Evolutionary conservation across 768 basidiomycete species (phyloP).

Genomic region (Trametes sanguinea): DNA sequence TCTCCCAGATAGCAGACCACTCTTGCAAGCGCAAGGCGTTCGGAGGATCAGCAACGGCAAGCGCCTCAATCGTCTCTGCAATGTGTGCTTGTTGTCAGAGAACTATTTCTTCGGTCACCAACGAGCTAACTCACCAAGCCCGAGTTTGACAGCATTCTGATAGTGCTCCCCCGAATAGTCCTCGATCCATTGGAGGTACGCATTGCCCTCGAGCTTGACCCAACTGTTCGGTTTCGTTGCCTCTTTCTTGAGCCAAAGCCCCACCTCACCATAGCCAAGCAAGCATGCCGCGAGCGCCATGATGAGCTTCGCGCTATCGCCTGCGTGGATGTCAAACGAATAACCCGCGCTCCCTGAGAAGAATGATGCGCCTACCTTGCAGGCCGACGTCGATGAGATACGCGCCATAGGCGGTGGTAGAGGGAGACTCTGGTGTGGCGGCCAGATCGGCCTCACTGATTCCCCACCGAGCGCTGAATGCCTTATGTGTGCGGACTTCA

Average conservation of each 20-base stretch:
- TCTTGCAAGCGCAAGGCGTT: neutral
- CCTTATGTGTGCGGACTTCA: constrained; percentile 73
- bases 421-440: constrained; percentile 61
- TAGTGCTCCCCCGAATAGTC: constrained; percentile 76
- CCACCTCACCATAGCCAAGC: constrained; percentile 91
- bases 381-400: constrained; percentile 81
- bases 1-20: constrained; percentile 60
- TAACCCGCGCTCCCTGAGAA: neutral
- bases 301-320: constrained; percentile 70
- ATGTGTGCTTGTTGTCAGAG: neutral
- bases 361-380: constrained; percentile 47
- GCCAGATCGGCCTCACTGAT: constrained; percentile 62
- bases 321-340: constrained; percentile 35
- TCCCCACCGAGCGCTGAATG: constrained; percentile 72
- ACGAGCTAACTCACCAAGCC: constrained; percentile 58
- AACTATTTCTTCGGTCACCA: neutral
- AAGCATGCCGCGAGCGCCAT: constrained; percentile 86
- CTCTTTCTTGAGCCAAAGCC: constrained; percentile 74
- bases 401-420: constrained; percentile 84
- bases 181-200: constrained; percentile 75
- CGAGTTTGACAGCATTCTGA: constrained; percentile 69
- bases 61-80: constrained; percentile 32
- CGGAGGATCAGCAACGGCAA: neutral
- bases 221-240: constrained; percentile 48
- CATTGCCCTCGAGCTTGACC: constrained; percentile 66